Conservation (phyloP, 1,139 yeast species). For the Suhomyces bribrorum region DNA sequence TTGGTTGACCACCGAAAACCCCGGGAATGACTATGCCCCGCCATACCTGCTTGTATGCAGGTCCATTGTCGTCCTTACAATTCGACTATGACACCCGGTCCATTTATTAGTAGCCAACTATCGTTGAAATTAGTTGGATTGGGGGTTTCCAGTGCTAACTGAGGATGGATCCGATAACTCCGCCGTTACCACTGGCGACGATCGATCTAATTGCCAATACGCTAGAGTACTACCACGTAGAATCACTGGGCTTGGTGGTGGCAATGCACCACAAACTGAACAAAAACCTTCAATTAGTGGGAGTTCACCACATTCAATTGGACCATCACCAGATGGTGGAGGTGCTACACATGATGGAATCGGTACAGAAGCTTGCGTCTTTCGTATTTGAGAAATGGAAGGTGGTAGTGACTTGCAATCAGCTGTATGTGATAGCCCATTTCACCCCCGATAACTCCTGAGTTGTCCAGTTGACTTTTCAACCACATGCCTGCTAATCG, state of each 20-base stretch:
- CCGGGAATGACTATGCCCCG: not conserved
- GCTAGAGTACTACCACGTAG: conserved; percentile 3
- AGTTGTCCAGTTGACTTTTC: not conserved
- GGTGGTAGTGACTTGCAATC: conserved; percentile 1
- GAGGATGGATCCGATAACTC: conserved; percentile 8
- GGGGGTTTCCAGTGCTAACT: no score
- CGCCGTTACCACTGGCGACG: conserved; percentile 5
- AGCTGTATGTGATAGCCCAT: conserved; percentile 1
- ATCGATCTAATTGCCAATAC: not conserved
- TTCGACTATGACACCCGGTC: no score
- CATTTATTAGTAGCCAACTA: no score
- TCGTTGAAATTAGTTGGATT: no score
- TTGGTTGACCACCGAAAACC: not conserved
- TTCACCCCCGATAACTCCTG: conserved; percentile 2
- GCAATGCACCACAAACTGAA: not conserved
- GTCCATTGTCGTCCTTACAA: no score
- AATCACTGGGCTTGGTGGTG: conserved; percentile 2
- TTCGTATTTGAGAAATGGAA: conserved; percentile 1
- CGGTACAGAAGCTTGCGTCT: conserved; percentile 1
- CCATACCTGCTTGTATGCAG: not conserved
- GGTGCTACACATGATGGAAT: conserved; percentile 2
- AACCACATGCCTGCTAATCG: not conserved
- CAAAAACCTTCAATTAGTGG: conserved; percentile 2
- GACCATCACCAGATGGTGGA: not conserved
- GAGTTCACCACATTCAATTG: not conserved